phyloP scores from a whole-genome alignment of 345 rosid species.

The Punica granatum region DNA sequence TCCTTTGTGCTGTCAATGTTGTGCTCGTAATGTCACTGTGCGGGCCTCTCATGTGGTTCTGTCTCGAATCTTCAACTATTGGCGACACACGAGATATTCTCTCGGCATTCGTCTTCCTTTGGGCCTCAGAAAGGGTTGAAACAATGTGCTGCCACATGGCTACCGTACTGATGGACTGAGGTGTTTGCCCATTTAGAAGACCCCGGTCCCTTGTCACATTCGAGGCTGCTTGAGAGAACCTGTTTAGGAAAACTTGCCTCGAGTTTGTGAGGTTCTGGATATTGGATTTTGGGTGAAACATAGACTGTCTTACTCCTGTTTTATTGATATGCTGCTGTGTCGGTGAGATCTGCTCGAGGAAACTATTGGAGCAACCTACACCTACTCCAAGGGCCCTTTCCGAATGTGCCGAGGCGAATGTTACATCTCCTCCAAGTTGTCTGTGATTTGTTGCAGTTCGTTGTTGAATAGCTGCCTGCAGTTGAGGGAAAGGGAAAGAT shows the following conservation, averaged over 20 bases:
- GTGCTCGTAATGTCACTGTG: not conserved
- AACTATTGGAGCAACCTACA: not conserved
- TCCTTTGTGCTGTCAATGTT: not conserved
- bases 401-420: not conserved
- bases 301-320: not conserved
- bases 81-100: constrained; percentile 1
- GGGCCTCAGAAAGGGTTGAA: not conserved
- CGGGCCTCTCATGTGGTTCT: not conserved
- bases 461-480: not conserved
- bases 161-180: constrained; percentile 1
- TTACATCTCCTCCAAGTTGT: constrained; percentile 1
- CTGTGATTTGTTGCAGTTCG: constrained; percentile 10
- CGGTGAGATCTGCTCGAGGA: not conserved
- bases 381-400: not conserved
- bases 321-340: not conserved
- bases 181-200: constrained; percentile 4
- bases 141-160: constrained; percentile 5
- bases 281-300: not conserved
- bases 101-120: constrained; percentile 7
- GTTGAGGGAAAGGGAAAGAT: not conserved
- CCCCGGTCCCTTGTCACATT: not conserved
- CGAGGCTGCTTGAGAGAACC: constrained; percentile 2
- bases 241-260: constrained; percentile 4
- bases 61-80: constrained; percentile 5
- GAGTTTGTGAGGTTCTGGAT: not conserved